Base-by-base conservation (phyloP, 768 basidiomycete species). In the Lactifluus subvellereus region DNA sequence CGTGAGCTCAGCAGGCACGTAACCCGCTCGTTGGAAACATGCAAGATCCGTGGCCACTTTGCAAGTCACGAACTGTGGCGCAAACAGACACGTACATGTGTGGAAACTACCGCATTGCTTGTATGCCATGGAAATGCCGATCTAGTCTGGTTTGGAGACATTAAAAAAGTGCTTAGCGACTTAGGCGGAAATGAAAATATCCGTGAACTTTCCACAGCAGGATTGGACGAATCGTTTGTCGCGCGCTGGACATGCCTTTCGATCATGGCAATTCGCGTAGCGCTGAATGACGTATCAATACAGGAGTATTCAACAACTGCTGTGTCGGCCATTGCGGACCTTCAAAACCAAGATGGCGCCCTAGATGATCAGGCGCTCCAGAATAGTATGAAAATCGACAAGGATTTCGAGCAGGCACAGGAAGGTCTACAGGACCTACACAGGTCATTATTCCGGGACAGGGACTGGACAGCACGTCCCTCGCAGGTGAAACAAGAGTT, bases 71-170 rank as follows among this genome's bases (percentile, higher is more conserved):
- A 50, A 14, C 32, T 38, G 3, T 56, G 55, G 14, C 61, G 55
- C 37, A 52, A 47, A 27, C 61, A 50, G 2, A 56, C 61, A 13
- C 56, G 61, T 18, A 50, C 62, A 9, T 59, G 58, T 33, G 32
- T 55, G 18, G 47, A 54, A 11, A 58, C 58, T 1, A 30, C 53
- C 13, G 43, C 59, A 7, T 40, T 35, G 18, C 58, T 59, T 32
- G 35, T 54, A 16, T 40, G 45, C 16, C 37, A 16, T 37, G 42
- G 48, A 47, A 40, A 56, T 9, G 47, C 38, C 7, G n/a, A 50
- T 18, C 54, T 40, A 42, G 18, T 20, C 20, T 62, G 61, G 61
- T 57, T 64, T 47, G 58, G 45, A 18, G 63, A 64, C 22, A 59
- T 60, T 27, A 5, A 18, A 13, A 59, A 56, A 42, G 10, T 49